phyloP scores from a whole-genome alignment of 345 rosid species.

The Brassica cretica region DNA sequence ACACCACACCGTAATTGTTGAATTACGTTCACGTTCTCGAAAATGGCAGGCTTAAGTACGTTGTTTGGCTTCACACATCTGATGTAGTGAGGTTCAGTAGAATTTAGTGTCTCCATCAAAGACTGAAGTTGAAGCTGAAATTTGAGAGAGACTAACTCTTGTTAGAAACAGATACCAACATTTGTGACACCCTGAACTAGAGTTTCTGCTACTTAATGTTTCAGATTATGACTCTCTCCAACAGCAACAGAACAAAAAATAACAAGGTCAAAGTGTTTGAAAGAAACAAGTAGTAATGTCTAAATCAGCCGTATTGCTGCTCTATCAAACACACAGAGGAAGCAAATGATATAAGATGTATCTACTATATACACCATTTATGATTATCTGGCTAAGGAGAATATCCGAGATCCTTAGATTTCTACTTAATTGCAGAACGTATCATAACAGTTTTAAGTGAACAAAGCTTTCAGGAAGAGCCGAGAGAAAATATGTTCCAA shows the following conservation, averaged over 20 bases:
- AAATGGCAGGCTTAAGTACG: constrained; percentile 92
- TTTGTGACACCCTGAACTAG: constrained; percentile 1
- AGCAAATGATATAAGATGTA: background rate
- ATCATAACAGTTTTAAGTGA: background rate
- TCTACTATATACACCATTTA: constrained; percentile 16
- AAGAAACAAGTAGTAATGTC: constrained; percentile 11
- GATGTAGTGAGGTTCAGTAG: constrained; percentile 98
- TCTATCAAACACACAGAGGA: constrained; percentile 16
- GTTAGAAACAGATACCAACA: constrained; percentile 22
- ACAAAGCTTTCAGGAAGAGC: constrained; percentile 6
- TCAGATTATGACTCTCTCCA: constrained; percentile 20
- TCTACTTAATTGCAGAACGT: background rate
- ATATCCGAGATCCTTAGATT: background rate
- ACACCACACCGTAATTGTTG: constrained; percentile 99
- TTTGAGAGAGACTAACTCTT: constrained; percentile 28
- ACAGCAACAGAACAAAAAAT: constrained; percentile 1
- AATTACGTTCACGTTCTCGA: constrained; percentile 87
- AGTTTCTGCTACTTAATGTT: constrained; percentile 18
- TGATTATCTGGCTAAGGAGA: constrained; percentile 8
- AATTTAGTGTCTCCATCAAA: constrained; percentile 91
- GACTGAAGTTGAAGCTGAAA: constrained; percentile 97
- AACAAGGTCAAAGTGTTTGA: background rate
- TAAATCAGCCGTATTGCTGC: constrained; percentile 12
- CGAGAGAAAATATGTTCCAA: constrained; percentile 1
- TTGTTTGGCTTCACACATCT: constrained; percentile 99